Conservation (phyloP, 2,329 filamentous ascomycete species). For the Phyllosticta capitalensis region DNA sequence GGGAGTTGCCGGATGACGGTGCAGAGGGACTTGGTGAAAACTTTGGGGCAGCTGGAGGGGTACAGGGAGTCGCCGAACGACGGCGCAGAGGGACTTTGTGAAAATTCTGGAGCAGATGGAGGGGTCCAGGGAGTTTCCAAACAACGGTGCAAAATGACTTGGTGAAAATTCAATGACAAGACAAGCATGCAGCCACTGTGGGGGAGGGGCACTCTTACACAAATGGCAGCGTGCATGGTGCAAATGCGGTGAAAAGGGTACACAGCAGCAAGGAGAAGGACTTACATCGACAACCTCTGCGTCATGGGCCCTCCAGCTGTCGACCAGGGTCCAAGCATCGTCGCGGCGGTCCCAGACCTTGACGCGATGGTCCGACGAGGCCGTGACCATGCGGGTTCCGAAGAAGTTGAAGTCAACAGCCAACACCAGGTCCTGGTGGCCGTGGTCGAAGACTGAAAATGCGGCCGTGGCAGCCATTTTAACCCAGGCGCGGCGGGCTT, state of each 20-base stretch:
- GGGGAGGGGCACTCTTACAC: no score
- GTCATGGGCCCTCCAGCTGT: constrained; percentile 84
- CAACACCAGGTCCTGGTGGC: constrained; percentile 71
- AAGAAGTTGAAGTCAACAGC: constrained; percentile 86
- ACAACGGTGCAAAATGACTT: constrained; percentile 13
- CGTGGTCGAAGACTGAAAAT: constrained; percentile 56
- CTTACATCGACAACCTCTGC: constrained; percentile 80
- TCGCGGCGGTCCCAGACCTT: constrained; percentile 81
- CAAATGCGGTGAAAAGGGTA: neutral
- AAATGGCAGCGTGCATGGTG: neutral
- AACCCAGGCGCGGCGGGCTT: constrained; percentile 21
- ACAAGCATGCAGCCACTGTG: neutral
- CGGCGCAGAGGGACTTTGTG: constrained; percentile 12
- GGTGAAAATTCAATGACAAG: neutral
- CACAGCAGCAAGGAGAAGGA: constrained; percentile 11
- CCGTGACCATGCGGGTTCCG: constrained; percentile 82
- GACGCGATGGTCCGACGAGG: constrained; percentile 84
- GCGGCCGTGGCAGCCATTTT: constrained; percentile 28
- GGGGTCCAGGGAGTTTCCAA: neutral
- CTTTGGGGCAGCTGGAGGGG: no score
- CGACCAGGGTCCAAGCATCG: constrained; percentile 67
- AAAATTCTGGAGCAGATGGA: no score
- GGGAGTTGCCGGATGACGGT: constrained; percentile 6
- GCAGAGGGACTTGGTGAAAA: constrained; percentile 11
- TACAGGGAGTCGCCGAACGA: constrained; percentile 4